Evolutionary conservation across 106 monocot species (phyloP), one percentile per base, ranked within the genome.

Genomic region (Dioscorea dumetorum): DNA sequence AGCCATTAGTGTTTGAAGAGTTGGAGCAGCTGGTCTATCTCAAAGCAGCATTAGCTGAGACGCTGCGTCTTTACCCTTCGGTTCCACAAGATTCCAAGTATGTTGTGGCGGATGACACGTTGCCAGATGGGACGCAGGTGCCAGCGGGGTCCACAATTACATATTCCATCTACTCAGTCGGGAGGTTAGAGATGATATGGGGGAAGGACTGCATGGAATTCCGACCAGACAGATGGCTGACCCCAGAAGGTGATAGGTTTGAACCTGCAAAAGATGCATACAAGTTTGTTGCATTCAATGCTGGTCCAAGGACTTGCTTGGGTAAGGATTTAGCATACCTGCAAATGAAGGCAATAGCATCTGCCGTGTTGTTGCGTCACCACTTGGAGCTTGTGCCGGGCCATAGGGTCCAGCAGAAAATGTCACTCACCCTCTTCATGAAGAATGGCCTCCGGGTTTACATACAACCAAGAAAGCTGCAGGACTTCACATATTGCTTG

Each of bases 371-470:
- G 67, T 77, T 90, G 35, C 74, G 94, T 4, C 76, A 90, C 77
- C 74, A 68, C 13, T 67, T 94, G n/a, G 74, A 73, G 62, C 58
- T 83, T 18, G 87, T 78, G 1, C 87, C 87, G 0, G 90, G 90
- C 12, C 85, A 94, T 66, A 60, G 63, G 20, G 90, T 94, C 53
- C 80, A 90, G 80, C 94, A 94, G 78, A 94, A 90, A 78, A 94
- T 94, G 84, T 94, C 94, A 12, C 87, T 94, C 13, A 94, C 94
- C 3, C 80, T 94, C n/a, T 94, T 94, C 84, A 94, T 94, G 94
- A 87, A 90, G 84, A 70, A 94, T 34, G 94, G 94, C 2, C 80
- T 94, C 11, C 68, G 61, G n/a, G 84, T 94, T 16, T 61, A 77
- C 49, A 80, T 88, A 60, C 67, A 71, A 49, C 66, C 61, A 3